Conservation (phyloP, 352 stramenopile genomes). For the Ophiocytium majus region DNA sequence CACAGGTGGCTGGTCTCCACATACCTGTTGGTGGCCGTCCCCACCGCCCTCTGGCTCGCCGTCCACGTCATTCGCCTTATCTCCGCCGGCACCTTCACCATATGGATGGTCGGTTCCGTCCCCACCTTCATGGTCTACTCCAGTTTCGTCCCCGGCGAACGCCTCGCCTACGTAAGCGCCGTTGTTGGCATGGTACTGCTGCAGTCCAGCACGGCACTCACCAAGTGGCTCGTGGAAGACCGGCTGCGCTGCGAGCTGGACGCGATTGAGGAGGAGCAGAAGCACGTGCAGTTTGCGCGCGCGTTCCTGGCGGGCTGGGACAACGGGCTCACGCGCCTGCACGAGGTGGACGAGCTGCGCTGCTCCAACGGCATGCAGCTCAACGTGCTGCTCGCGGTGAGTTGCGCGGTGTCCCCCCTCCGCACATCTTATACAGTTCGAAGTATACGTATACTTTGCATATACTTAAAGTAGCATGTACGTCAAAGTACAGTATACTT, state of each 20-base stretch:
- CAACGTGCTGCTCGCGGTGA: not conserved
- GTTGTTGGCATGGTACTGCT: constrained; percentile 28
- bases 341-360: constrained; percentile 47
- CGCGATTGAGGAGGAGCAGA: constrained; percentile 41
- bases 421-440: too few species aligned
- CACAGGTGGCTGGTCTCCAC: constrained; percentile 15
- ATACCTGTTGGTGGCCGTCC: not conserved
- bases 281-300: constrained; percentile 48
- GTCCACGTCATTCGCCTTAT: not conserved
- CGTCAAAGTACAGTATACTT: too few species aligned
- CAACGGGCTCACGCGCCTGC: constrained; percentile 18
- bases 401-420: too few species aligned
- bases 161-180: constrained; percentile 30
- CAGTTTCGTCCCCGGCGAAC: constrained; percentile 32
- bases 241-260: constrained; percentile 24
- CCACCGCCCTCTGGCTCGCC: not conserved
- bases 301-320: constrained; percentile 53
- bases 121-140: constrained; percentile 44
- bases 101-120: constrained; percentile 18
- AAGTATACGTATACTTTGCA: too few species aligned
- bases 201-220: constrained; percentile 23
- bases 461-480: too few species aligned
- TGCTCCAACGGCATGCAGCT: constrained; percentile 45
- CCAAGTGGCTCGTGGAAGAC: constrained; percentile 45
- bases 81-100: not conserved